Evolutionary conservation across 148 eudicot genomes (phyloP).

Genomic region (Pouteria glomerata): DNA sequence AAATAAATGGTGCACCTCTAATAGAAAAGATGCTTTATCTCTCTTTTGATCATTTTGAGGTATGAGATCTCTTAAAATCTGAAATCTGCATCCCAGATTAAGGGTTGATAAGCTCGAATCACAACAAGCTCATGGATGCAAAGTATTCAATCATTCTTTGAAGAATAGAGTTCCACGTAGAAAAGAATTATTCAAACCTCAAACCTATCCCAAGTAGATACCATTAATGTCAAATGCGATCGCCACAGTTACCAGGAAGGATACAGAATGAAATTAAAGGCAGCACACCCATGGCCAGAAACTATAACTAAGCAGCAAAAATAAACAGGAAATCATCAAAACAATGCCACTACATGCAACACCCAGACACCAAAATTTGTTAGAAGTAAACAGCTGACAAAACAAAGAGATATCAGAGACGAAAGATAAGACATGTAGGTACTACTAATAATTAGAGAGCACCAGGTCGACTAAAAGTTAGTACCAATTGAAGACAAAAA

Average conservation of each 20-base stretch:
- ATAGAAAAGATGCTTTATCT: conserved; percentile 85
- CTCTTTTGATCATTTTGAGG: conserved; percentile 94
- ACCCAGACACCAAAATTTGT: background rate
- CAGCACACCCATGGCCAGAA: background rate
- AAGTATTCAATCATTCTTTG: background rate
- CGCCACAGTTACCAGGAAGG: background rate
- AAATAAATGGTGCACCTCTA: conserved; percentile 63
- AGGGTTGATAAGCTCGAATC: background rate
- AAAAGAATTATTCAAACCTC: background rate
- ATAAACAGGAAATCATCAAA: background rate
- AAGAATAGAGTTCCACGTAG: background rate
- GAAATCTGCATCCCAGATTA: conserved; percentile 55
- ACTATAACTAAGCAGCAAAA: background rate
- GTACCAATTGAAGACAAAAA: too few species aligned
- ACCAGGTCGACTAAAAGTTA: too few species aligned
- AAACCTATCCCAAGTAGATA: background rate
- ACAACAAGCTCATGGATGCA: background rate
- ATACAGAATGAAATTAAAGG: background rate
- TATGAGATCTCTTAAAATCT: conserved; percentile 74
- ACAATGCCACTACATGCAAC: background rate
- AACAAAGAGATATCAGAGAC: too few species aligned
- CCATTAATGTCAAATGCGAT: background rate
- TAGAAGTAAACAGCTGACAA: too few species aligned
- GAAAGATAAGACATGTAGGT: too few species aligned
- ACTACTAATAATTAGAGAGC: too few species aligned